Base-by-base conservation (phyloP, 2,329 filamentous ascomycete genomes). In the Volutella citrinella region DNA sequence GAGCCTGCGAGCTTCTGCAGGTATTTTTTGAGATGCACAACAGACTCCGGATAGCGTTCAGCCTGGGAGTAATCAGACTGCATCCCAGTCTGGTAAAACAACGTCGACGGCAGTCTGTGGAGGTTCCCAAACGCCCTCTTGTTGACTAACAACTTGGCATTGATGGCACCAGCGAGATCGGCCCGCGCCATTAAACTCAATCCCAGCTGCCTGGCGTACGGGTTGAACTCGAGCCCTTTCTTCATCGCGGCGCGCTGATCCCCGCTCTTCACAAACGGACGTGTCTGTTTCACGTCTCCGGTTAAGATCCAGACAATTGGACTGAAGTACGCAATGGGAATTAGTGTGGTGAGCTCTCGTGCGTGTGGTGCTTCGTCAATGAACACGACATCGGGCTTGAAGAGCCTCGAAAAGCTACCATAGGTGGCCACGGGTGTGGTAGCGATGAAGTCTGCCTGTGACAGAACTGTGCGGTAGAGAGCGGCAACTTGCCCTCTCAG, bases 351-450 rank as follows among this genome's bases (percentile, higher is more conserved):
- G 0, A 71, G 49, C 42, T 72, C 69, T 12, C 68, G 51, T 0
- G 66, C 65, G 27, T 72, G 68, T 0, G 67, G 64, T 0, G 66
- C 64, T 56, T 94, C 87, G 26, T 90, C 88, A 43, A 94, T 86
- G 54, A 95, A 90, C 1, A 93, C 78, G 44, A 95, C 81, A 48
- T 93, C 85, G 0, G 88, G 87, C 44, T 84, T 82, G 19, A 89
- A 87, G 7, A 88, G 51, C 3, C 52, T 56, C 0, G 56, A 45
- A 20, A 71, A 66, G 1, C 50, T 45, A 0, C 59, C 59, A 5
- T 55, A 60, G 0, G 65, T 61, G 4, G 67, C 65, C 1, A 70
- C 68, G 0, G 69, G 68, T 2, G 69, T 71, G 0, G 68, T 68
- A 0, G 67, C 66, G 3, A 72, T 55, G 32, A 71, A 70, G 28